Evolutionary conservation across 1,139 yeast species (phyloP), one percentile per base, ranked within the genome.

Genomic region (Yamadazyma atmosphaerica): DNA sequence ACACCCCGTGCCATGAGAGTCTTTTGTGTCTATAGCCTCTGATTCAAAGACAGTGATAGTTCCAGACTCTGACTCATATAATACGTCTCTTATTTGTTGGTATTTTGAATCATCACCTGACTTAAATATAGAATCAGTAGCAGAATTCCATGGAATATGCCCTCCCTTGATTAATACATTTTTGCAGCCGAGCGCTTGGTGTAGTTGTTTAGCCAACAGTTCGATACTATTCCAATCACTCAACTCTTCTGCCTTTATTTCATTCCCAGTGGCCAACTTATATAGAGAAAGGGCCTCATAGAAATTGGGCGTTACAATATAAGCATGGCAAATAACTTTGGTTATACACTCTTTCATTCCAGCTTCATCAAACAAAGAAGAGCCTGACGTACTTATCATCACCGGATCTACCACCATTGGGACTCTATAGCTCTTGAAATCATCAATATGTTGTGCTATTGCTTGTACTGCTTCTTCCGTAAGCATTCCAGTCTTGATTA

Each of bases 1-100:
- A 58, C 97, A 89, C 0, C 97, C 97, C 1, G 96, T 87, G 8
- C 97, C 97, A 57, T 89, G 97, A 0, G 89, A 81, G 51, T 81
- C 77, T 3, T 61, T 55, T 1, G 87, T 70, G 3, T 63, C 58
- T 14, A 81, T 59, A 47, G 58, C 77, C 2, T 57, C 58, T 7
- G 89, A 79, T 44, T 71, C 68, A 54, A 76, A 79, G 1, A 77
- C 56, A 2, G 72, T 65, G 31, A 68, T 59, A 1, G 54, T 50
- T 4, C 65, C 69, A 0, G 53, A 49, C 2, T 55, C 46, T 2
- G 77, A 70, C 42, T 78, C 72, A 51, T 77, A 84, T 23, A 88
- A 64, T 2, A 86, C 72, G 54, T 88, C 95, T 5, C 77, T 64
- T 8, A 85, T 65, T 6, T 58, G 54, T 3, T 54, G 43, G 7